Base-by-base conservation (phyloP, 1,284 basidiomycete species). In the Vanrija humicola region DNA sequence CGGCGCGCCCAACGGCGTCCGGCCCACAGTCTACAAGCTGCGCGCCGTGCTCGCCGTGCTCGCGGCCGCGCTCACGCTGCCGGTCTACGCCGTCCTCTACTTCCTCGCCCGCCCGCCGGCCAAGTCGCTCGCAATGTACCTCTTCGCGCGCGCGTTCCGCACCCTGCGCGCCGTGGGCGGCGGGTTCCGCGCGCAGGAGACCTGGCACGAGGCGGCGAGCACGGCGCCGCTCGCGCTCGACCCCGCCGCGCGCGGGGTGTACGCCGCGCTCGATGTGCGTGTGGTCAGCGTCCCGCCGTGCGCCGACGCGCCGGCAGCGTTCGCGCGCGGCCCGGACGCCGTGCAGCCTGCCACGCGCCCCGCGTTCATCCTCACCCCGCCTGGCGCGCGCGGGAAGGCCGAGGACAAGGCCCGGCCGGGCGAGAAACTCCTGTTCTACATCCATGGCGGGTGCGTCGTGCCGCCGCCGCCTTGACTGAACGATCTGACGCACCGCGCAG, bases 401-500 rank as follows among this genome's bases (percentile, higher is more conserved):
- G 34, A 14, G 9, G 55, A 34, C 9, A 40, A 8, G 23, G 64
- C 64, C 2, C 28, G 38, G 38, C 42, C 50, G 14, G 59, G 54
- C 6, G 64, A 63, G 26, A 58, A 49, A 52, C 50, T 66, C 14
- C 55, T 68, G 18, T 19, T 68, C 19, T 64, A 64, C 50, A 55
- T 62, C 38, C 61, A 64, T 44, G 66, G 66, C 47, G 66, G 66
- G 66, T 67, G 55, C 61, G 64, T 60, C 3, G 19, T 4, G 7
- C 9, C 10, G 42, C 28, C 28, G 10, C 7, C 28, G 12, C 3
- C 10, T 28, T 0, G 0, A 21, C 40, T 3, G 21, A 23, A 5
- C 19, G 29, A 52, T 23, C 5, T 44, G 23, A 23, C 40, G n/a
- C 38, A 5, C 21, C 21, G 3, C 19, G 12, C 45, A 65, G 64